Evolutionary conservation across 345 rosid species (phyloP).

Genomic region (Adansonia digitata): DNA sequence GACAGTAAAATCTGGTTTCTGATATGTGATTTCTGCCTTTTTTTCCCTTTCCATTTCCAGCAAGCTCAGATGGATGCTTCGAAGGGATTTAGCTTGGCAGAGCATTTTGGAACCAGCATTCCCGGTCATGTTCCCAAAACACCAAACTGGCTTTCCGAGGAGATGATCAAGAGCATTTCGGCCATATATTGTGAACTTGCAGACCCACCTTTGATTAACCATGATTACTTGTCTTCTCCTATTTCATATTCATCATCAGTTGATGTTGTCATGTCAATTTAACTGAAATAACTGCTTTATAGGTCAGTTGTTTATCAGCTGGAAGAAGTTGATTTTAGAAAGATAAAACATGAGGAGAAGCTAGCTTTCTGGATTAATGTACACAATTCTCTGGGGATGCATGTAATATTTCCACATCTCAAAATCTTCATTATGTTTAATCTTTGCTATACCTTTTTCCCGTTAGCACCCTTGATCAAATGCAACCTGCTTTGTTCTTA

Average conservation of each 20-base stretch:
- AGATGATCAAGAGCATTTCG: background rate
- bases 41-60: background rate
- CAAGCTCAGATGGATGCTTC: slow-evolving; percentile 2
- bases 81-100: background rate
- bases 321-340: background rate
- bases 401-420: background rate
- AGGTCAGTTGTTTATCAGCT: background rate
- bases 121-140: background rate
- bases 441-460: background rate
- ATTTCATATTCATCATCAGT: background rate
- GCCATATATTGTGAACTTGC: background rate
- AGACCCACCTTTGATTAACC: slow-evolving; percentile 2
- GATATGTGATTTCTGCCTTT: background rate
- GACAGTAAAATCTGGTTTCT: background rate
- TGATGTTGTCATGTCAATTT: slow-evolving; percentile 4
- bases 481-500: slow-evolving; percentile 10
- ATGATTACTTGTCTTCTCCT: background rate
- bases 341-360: background rate
- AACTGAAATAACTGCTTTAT: background rate
- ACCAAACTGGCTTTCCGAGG: background rate
- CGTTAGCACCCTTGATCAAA: background rate
- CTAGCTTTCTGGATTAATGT: background rate
- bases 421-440: background rate
- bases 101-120: background rate
- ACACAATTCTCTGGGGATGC: background rate